Conservation (phyloP, 768 basidiomycete species). For the Cystofilobasidium capitatum region DNA sequence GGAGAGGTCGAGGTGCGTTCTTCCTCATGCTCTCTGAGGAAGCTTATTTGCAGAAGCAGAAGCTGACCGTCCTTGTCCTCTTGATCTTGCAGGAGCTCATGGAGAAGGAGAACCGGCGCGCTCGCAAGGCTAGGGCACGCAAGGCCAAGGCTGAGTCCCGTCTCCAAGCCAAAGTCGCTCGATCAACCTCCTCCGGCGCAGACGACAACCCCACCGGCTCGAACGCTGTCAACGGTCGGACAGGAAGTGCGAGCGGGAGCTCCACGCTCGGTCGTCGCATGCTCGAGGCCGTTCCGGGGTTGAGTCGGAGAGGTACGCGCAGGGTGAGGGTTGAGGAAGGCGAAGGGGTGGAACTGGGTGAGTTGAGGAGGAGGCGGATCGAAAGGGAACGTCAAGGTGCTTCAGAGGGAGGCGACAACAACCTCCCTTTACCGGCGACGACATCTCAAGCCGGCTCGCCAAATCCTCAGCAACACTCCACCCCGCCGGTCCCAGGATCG, state of each 20-base stretch:
- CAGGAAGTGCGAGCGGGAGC: not conserved
- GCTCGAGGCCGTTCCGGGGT: not conserved
- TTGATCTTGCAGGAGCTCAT: conserved; percentile 25
- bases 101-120: conserved; percentile 27
- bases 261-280: conserved; percentile 1
- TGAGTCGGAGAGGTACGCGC: not conserved
- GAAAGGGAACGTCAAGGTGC: not conserved
- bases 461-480: not conserved
- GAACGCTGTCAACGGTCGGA: not conserved
- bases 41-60: not conserved
- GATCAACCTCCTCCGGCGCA: not conserved
- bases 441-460: not conserved
- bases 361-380: not conserved
- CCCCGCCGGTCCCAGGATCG: not conserved
- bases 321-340: conserved; percentile 7
- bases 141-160: conserved; percentile 11
- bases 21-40: not conserved
- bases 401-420: conserved; percentile 13
- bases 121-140: conserved; percentile 5
- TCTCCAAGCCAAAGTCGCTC: not conserved
- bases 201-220: not conserved
- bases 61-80: not conserved
- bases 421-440: conserved; percentile 11
- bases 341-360: conserved; percentile 2
- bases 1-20: conserved; percentile 55